Evolutionary conservation across 179 eudicot species (phyloP).

Genomic region (Silene vulgaris): DNA sequence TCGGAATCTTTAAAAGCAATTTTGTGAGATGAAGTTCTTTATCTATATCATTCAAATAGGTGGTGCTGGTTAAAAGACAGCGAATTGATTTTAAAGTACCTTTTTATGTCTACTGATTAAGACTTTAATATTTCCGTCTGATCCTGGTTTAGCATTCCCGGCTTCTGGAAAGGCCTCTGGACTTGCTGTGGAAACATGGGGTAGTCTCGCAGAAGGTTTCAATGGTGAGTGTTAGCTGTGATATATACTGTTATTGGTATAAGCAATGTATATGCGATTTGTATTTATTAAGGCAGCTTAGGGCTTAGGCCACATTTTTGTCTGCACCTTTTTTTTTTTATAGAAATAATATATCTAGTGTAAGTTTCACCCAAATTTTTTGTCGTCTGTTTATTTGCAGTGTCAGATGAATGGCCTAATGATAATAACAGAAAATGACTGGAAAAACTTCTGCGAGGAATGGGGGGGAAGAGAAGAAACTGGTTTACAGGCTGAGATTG

Average conservation of each 20-base stretch:
- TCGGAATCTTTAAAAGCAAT: not conserved
- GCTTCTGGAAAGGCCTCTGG: too few species aligned
- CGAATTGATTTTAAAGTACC: not conserved
- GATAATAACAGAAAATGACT: too few species aligned
- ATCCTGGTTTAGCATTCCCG: too few species aligned
- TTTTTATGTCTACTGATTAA: too few species aligned
- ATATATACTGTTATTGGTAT: not conserved
- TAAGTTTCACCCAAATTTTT: not conserved
- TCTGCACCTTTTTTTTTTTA: slow-evolving; percentile 8
- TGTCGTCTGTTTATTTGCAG: not conserved
- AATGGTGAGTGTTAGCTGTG: too few species aligned
- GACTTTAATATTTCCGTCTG: too few species aligned
- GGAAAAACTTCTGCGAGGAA: too few species aligned
- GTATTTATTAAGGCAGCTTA: not conserved
- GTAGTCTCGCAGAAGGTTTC: too few species aligned
- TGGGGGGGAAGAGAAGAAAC: too few species aligned
- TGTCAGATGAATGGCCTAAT: too few species aligned
- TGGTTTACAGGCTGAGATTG: too few species aligned
- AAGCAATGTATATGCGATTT: not conserved
- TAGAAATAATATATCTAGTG: not conserved
- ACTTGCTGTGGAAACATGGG: too few species aligned
- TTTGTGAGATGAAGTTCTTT: not conserved
- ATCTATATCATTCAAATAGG: not conserved
- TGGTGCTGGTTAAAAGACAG: not conserved
- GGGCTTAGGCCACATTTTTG: not conserved